These are phyloP conservation scores for Brassica balearica DNA, from an alignment of 441 rosid species.

Conservation along the genomic window DNA sequence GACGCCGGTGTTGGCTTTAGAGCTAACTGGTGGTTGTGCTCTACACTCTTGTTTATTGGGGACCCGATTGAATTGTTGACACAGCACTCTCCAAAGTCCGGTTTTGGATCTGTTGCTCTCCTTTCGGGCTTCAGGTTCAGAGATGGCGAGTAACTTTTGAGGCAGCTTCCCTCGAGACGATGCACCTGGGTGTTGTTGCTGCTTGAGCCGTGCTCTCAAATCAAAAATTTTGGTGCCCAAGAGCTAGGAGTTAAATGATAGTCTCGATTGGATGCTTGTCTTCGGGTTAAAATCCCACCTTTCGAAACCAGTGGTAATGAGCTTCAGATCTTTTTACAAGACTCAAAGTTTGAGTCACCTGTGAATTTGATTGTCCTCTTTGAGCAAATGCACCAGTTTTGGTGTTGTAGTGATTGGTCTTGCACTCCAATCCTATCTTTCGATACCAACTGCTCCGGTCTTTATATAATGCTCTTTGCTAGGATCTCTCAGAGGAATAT, in stretches of 20 bases:
- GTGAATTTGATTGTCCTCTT: not conserved
- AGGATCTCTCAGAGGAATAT: not conserved
- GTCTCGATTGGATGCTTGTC: not conserved
- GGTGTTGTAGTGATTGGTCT: not conserved
- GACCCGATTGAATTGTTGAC: not conserved
- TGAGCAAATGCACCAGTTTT: not conserved
- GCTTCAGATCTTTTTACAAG: not conserved
- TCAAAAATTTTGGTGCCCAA: not conserved
- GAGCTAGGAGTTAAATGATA: not conserved
- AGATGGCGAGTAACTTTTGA: not conserved
- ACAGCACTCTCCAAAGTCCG: not conserved
- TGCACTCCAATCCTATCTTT: not conserved
- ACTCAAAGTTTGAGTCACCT: not conserved
- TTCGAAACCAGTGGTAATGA: not conserved
- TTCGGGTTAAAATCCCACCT: not conserved
- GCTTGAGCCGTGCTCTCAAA: not conserved
- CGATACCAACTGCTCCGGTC: not conserved
- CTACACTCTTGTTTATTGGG: not conserved
- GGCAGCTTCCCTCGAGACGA: not conserved
- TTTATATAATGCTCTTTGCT: not conserved
- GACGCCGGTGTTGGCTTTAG: not conserved
- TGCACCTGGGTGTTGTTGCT: not conserved
- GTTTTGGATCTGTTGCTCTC: not conserved
- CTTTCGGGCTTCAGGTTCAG: not conserved
- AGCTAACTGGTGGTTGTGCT: not conserved